Evolutionary conservation across 228 moss, liverwort and hornwort species (phyloP).

Genomic region (Sphagnum magellanicum): DNA sequence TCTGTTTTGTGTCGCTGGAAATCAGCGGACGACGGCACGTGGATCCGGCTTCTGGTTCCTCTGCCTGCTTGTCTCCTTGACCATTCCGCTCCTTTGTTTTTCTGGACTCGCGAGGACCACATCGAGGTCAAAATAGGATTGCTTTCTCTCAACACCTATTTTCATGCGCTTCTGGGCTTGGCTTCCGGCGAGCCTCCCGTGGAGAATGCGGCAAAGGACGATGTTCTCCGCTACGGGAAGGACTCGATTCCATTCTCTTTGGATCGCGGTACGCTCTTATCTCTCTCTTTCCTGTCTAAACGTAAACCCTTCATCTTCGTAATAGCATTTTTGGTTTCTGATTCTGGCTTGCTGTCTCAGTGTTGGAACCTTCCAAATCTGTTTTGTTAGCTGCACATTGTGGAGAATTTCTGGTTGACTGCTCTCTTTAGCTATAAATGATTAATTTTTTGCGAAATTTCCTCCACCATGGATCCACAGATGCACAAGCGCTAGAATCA

Average conservation of each 20-base stretch:
- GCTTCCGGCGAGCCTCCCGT: slow-evolving; percentile 21
- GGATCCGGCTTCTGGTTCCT: slow-evolving; percentile 30
- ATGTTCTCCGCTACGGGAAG: neutral
- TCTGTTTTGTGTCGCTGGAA: slow-evolving; percentile 46
- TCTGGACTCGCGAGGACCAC: slow-evolving; percentile 45
- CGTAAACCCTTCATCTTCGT: neutral
- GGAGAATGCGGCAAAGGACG: slow-evolving; percentile 3
- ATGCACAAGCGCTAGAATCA: slow-evolving; percentile 54
- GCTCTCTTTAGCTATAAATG: too few species aligned
- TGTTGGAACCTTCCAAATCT: too few species aligned
- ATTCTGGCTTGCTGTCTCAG: neutral
- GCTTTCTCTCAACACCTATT: slow-evolving; percentile 56
- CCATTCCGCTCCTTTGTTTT: slow-evolving; percentile 50
- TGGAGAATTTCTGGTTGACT: too few species aligned
- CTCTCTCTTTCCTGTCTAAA: neutral
- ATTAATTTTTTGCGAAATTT: neutral
- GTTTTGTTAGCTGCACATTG: too few species aligned
- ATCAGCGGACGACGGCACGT: slow-evolving; percentile 11
- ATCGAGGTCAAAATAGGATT: slow-evolving; percentile 72
- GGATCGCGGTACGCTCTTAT: slow-evolving; percentile 14
- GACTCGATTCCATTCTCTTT: slow-evolving; percentile 52
- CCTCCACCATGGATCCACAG: slow-evolving; percentile 17
- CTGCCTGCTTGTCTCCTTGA: slow-evolving; percentile 73
- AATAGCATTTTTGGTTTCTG: neutral
- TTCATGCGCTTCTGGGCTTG: slow-evolving; percentile 31